Evolutionary conservation across 257 asterid genomes (phyloP).

Genomic region (Verbascum thapsus): DNA sequence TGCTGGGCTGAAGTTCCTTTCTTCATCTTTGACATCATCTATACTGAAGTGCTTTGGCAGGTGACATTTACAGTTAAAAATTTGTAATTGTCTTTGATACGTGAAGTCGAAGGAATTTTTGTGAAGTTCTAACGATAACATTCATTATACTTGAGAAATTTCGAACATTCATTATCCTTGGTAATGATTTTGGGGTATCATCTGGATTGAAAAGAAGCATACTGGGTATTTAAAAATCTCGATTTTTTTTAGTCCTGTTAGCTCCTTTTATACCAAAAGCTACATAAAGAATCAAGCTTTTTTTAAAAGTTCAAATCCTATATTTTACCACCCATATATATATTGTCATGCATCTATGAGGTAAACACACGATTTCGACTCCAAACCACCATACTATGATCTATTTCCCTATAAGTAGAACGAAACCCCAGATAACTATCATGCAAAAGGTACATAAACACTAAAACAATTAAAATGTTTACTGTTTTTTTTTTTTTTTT

Average conservation of each 20-base stretch:
- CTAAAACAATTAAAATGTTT: not conserved
- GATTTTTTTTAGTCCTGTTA: too few species aligned
- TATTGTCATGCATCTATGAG: too few species aligned
- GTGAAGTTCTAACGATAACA: not conserved
- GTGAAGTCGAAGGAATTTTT: too few species aligned
- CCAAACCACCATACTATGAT: too few species aligned
- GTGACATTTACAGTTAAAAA: slow-evolving; percentile 36
- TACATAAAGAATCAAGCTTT: too few species aligned
- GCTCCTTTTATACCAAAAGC: too few species aligned
- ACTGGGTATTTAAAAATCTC: too few species aligned
- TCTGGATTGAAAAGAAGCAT: not conserved
- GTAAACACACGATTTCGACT: too few species aligned
- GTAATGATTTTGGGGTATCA: not conserved
- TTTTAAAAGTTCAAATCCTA: too few species aligned
- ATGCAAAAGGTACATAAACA: not conserved
- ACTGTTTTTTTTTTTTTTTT: not conserved
- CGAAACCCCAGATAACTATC: too few species aligned
- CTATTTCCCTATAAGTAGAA: too few species aligned
- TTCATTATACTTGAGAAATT: slow-evolving; percentile 6
- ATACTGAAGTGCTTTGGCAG: slow-evolving; percentile 75
- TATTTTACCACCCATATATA: too few species aligned
- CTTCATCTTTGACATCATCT: slow-evolving; percentile 76
- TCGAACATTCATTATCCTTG: not conserved
- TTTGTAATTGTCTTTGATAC: slow-evolving; percentile 8
- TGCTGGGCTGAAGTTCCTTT: slow-evolving; percentile 78